These are phyloP conservation scores for Myotisia sp. DNA, from an alignment of 2,329 filamentous ascomycete species.

Conservation along the genomic window DNA sequence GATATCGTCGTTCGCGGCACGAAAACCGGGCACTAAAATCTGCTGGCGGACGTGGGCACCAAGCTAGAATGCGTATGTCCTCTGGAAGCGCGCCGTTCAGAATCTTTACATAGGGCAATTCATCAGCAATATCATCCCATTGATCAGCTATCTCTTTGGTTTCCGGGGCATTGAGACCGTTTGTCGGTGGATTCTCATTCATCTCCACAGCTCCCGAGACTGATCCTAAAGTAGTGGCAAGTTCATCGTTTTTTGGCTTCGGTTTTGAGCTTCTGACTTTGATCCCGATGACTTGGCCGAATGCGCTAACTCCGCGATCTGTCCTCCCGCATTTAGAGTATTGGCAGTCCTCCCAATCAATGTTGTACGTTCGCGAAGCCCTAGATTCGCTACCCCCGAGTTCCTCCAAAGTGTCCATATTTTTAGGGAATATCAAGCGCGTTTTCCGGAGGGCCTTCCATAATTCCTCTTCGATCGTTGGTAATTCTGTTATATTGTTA, in stretches of 20 bases:
- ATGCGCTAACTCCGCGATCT: slow-evolving; percentile 85
- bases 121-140: slow-evolving; percentile 61
- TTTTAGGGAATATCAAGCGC: slow-evolving; percentile 59
- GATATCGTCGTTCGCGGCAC: slow-evolving; percentile 79
- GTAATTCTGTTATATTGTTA: slow-evolving; percentile 51
- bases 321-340: slow-evolving; percentile 94
- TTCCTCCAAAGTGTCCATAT: slow-evolving; percentile 19
- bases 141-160: slow-evolving; percentile 24
- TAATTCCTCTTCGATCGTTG: slow-evolving; percentile 82
- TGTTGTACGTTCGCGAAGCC: slow-evolving; percentile 21
- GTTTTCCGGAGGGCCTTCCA: slow-evolving; percentile 82
- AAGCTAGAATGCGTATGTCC: slow-evolving; percentile 81
- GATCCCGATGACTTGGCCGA: slow-evolving; percentile 84
- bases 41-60: slow-evolving; percentile 69
- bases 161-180: background rate
- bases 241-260: slow-evolving; percentile 20
- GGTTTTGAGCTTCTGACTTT: slow-evolving; percentile 68
- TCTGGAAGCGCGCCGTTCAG: slow-evolving; percentile 78
- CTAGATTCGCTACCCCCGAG: slow-evolving; percentile 11
- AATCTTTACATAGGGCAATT: slow-evolving; percentile 68
- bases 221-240: slow-evolving; percentile 13
- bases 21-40: slow-evolving; percentile 85
- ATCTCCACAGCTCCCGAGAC: slow-evolving; percentile 6
- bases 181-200: background rate
- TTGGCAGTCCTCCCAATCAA: slow-evolving; percentile 72